phyloP scores from a whole-genome alignment of 371 early-diverging fungal species.

The Mortierella sp. region DNA sequence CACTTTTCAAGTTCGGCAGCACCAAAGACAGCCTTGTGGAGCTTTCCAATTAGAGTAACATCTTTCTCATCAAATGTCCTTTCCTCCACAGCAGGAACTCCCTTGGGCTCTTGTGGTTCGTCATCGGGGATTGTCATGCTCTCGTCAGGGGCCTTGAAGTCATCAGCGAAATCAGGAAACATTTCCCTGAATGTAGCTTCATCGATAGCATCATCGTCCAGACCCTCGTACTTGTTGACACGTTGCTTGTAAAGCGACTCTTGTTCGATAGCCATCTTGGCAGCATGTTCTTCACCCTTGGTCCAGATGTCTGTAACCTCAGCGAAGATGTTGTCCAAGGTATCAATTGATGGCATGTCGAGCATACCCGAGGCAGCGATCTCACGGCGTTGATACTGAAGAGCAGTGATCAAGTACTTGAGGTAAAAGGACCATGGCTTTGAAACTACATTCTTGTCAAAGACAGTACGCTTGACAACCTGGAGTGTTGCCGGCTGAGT shows the following conservation, averaged over 20 bases:
- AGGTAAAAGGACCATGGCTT: slow-evolving; percentile 77
- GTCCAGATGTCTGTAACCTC: slow-evolving; percentile 82
- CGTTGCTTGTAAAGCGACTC: slow-evolving; percentile 83
- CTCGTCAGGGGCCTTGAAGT: slow-evolving; percentile 61
- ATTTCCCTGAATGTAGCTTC: slow-evolving; percentile 77
- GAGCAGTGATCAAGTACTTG: slow-evolving; percentile 68
- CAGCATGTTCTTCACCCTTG: slow-evolving; percentile 77
- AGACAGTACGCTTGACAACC: slow-evolving; percentile 64
- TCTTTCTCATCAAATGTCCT: slow-evolving; percentile 68
- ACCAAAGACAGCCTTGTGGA: slow-evolving; percentile 40
- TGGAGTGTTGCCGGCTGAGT: slow-evolving; percentile 61
- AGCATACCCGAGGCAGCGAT: slow-evolving; percentile 71
- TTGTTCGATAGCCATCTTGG: slow-evolving; percentile 76
- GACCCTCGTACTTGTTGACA: slow-evolving; percentile 71
- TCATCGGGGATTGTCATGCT: slow-evolving; percentile 51
- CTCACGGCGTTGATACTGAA: slow-evolving; percentile 66
- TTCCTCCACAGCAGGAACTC: slow-evolving; percentile 64
- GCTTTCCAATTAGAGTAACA: slow-evolving; percentile 64
- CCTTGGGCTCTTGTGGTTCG: slow-evolving; percentile 37
- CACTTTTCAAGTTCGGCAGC: slow-evolving; percentile 40
- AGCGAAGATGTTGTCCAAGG: slow-evolving; percentile 67
- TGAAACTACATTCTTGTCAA: slow-evolving; percentile 63
- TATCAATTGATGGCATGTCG: slow-evolving; percentile 61
- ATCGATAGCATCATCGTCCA: slow-evolving; percentile 80
- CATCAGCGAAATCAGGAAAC: slow-evolving; percentile 84